Evolutionary conservation across 164 flowering plant genomes (phyloP).

Genomic region (Chimonanthus praecox): DNA sequence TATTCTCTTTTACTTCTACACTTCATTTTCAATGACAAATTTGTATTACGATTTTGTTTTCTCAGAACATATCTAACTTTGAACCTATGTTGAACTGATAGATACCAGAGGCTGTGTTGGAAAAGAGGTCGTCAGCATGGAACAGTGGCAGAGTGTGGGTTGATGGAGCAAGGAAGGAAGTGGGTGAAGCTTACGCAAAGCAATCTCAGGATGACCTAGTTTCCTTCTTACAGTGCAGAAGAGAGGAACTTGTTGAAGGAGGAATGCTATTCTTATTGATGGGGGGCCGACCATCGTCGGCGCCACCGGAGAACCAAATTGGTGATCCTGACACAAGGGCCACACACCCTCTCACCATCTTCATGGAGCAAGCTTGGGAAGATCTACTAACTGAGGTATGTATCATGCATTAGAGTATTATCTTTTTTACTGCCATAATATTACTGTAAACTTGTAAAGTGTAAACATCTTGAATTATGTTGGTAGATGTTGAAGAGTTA

Average conservation of each 20-base stretch:
- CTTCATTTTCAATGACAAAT: not conserved
- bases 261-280: conserved; percentile 35
- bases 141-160: conserved; percentile 43
- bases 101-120: conserved; percentile 34
- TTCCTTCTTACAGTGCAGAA: conserved; percentile 28
- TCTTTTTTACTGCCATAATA: no score
- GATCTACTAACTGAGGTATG: conserved; percentile 34
- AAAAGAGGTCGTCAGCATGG: conserved; percentile 30
- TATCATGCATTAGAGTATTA: not conserved
- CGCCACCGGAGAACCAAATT: conserved; percentile 28
- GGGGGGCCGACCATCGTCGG: conserved; percentile 28
- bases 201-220: conserved; percentile 35
- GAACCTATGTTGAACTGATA: not conserved
- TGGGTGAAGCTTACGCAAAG: conserved; percentile 35
- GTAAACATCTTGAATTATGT: no score
- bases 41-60: no score
- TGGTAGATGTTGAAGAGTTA: no score
- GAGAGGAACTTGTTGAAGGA: conserved; percentile 33
- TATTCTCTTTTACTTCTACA: no score
- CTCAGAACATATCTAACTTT: no score
- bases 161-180: conserved; percentile 37
- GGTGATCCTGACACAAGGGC: conserved; percentile 39
- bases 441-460: no score
- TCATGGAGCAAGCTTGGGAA: conserved; percentile 46
- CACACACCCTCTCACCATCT: conserved; percentile 37